Percentiles rank a stretch among this genome's conserved stretches.
phyloP scores from a whole-genome alignment of 148 eudicot genomes.

The Tetragonia tetragonoides region DNA sequence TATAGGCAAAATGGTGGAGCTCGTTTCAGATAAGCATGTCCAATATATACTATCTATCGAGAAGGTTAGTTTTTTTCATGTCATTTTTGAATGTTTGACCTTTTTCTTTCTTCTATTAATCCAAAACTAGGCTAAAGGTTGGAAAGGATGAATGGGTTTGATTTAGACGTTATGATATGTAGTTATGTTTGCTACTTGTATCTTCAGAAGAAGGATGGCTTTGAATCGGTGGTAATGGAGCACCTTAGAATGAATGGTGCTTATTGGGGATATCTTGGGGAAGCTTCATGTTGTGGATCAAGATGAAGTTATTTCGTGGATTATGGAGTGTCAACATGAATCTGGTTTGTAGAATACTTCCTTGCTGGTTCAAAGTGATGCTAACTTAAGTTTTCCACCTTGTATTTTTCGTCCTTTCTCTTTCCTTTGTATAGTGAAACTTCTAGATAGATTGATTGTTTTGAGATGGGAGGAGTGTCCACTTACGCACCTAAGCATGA shows the following conservation, averaged over 20 bases:
- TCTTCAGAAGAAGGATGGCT: constrained; percentile 61
- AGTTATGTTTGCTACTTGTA: not conserved
- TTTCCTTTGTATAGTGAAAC: no score
- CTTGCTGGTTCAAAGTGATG: not conserved
- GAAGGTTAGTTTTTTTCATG: constrained; percentile 42
- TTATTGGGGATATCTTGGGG: constrained; percentile 94
- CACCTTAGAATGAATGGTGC: constrained; percentile 89
- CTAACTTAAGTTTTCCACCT: not conserved
- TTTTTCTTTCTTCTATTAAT: not conserved
- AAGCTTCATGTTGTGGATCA: constrained; percentile 66
- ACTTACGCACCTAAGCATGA: not conserved
- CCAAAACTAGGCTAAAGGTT: not conserved
- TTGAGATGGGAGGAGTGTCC: not conserved
- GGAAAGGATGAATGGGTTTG: no score
- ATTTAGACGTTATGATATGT: not conserved
- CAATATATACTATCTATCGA: constrained; percentile 66
- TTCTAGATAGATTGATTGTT: no score
- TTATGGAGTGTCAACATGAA: constrained; percentile 95
- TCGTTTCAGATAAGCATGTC: constrained; percentile 58
- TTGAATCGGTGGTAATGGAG: constrained; percentile 82
- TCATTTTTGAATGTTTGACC: not conserved
- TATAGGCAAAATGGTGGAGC: constrained; percentile 22
- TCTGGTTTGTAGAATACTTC: constrained; percentile 47
- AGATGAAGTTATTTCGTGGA: constrained; percentile 81
- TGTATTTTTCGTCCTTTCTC: not conserved